Conservation (phyloP, 495 filamentous ascomycete species). For the Venustampulla echinocandica region DNA sequence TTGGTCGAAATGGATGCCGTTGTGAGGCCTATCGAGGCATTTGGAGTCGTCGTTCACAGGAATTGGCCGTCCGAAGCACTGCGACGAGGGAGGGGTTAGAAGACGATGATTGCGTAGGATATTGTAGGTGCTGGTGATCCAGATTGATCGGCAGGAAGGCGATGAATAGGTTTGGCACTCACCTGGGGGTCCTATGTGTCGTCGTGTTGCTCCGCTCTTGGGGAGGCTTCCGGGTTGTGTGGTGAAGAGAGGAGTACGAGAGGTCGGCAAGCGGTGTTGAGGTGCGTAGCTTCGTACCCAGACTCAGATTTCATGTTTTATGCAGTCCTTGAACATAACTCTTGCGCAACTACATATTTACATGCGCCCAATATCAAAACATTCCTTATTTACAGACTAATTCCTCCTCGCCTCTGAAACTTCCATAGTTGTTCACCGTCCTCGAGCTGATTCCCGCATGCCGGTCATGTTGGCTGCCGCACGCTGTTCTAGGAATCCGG, state of each 20-base stretch:
- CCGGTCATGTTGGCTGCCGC: too few species aligned
- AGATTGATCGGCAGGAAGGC: slow-evolving; percentile 2
- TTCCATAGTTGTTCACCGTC: not conserved
- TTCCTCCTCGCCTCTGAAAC: not conserved
- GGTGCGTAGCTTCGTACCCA: slow-evolving; percentile 5
- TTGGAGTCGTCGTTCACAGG: slow-evolving; percentile 14
- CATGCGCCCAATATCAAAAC: not conserved
- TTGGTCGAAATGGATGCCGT: slow-evolving; percentile 19
- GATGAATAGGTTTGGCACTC: slow-evolving; percentile 7
- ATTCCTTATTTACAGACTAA: not conserved
- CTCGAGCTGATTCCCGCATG: not conserved
- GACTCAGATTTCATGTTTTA: slow-evolving; percentile 19
- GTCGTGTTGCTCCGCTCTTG: slow-evolving; percentile 14
- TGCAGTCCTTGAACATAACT: slow-evolving; percentile 22
- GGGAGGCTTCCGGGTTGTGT: slow-evolving; percentile 14
- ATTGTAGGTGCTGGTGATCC: slow-evolving; percentile 1
- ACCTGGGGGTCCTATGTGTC: slow-evolving; percentile 18
- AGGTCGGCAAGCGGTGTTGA: slow-evolving; percentile 19
- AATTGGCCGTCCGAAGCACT: slow-evolving; percentile 17
- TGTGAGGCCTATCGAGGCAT: slow-evolving; percentile 23
- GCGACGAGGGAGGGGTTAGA: slow-evolving; percentile 10
- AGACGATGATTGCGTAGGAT: slow-evolving; percentile 5
- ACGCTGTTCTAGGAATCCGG: not conserved
- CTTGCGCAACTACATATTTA: slow-evolving; percentile 17
- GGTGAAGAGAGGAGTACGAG: slow-evolving; percentile 14